Evolutionary conservation across 2,329 filamentous ascomycete genomes (phyloP).

Genomic region (Aspergillus ruber): DNA sequence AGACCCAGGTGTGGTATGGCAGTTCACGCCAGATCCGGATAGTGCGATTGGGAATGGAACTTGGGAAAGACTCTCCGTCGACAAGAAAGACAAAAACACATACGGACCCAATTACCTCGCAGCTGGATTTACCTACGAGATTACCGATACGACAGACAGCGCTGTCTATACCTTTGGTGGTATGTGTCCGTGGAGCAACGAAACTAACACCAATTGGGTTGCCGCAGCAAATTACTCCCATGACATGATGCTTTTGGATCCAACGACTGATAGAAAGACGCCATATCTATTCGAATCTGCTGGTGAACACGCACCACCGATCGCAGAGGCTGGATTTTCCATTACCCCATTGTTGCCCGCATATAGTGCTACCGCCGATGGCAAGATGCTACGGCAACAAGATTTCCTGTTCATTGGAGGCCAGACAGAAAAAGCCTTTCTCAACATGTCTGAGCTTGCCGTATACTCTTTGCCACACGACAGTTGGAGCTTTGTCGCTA

Average conservation of each 20-base stretch:
- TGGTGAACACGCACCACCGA: conserved; percentile 56
- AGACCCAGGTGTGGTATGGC: conserved; percentile 58
- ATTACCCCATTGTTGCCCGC: conserved; percentile 68
- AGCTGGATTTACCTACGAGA: conserved; percentile 61
- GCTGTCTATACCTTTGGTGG: conserved; percentile 70
- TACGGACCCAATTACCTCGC: conserved; percentile 53
- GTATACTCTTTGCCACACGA: conserved; percentile 81
- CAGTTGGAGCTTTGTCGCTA: conserved; percentile 73
- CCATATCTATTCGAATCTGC: conserved; percentile 43
- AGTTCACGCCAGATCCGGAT: conserved; percentile 48
- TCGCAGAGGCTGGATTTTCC: conserved; percentile 80
- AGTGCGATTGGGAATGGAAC: conserved; percentile 45
- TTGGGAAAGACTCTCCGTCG: conserved; percentile 45
- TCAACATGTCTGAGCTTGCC: conserved; percentile 89
- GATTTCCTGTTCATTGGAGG: conserved; percentile 79
- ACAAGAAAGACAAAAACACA: conserved; percentile 28
- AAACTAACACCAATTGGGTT: conserved; percentile 55
- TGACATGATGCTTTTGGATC: conserved; percentile 59
- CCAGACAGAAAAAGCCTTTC: conserved; percentile 74
- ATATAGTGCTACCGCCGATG: conserved; percentile 59
- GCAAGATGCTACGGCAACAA: conserved; percentile 62
- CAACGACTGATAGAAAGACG: conserved; percentile 10
- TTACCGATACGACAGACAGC: conserved; percentile 46
- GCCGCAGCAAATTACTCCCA: conserved; percentile 71
- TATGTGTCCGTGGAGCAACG: conserved; percentile 63